These are phyloP conservation scores for Hanseniaspora gamundiae DNA, from an alignment of 1,139 yeast genomes.

Conservation along the genomic window DNA sequence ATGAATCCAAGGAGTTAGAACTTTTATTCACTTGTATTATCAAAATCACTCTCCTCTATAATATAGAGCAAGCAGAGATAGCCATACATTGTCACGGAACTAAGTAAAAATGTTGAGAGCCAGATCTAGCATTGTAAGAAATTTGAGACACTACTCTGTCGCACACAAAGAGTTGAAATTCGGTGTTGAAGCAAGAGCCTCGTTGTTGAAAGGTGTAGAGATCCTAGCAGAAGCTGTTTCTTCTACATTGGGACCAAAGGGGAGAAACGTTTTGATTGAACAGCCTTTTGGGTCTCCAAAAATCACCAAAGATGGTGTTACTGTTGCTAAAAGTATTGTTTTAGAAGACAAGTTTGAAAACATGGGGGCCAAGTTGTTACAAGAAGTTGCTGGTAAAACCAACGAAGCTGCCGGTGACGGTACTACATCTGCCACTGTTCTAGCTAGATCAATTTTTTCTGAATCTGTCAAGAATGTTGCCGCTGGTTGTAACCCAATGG, in stretches of 20 bases:
- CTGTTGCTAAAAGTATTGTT: conserved; percentile 84
- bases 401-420: conserved; percentile 99
- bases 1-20: background rate
- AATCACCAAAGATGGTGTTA: conserved; percentile 99
- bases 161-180: conserved; percentile 94
- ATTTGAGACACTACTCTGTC: conserved; percentile 24
- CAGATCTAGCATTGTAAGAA: background rate
- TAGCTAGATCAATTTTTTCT: conserved; percentile 94
- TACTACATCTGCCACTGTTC: conserved; percentile 94
- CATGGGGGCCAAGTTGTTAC: conserved; percentile 84
- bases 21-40: background rate
- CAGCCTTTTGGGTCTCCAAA: conserved; percentile 96
- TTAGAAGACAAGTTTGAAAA: conserved; percentile 91
- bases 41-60: too few species aligned
- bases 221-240: conserved; percentile 95
- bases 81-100: background rate
- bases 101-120: background rate
- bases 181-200: conserved; percentile 98
- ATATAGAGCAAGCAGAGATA: background rate
- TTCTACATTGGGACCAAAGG: conserved; percentile 96
- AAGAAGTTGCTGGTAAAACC: conserved; percentile 97
- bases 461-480: conserved; percentile 98
- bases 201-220: conserved; percentile 90
- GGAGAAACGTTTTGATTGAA: conserved; percentile 94
- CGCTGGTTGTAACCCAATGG: conserved; percentile 99